Conservation (phyloP, 108 stramenopile genomes). For the Pseudonitzschia pungens region DNA sequence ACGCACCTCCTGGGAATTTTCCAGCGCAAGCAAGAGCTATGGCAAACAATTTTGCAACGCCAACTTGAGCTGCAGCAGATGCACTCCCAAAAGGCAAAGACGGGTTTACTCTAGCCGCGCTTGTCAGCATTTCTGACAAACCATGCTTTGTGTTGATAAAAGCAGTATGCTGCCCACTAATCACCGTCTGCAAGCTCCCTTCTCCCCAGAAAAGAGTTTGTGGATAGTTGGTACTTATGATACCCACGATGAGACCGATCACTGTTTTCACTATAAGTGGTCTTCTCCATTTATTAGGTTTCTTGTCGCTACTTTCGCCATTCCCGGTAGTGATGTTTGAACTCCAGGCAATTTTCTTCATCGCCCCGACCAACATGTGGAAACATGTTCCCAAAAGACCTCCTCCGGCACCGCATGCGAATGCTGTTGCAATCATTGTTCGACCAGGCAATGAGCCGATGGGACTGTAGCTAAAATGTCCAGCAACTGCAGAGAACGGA, state of each 20-base stretch:
- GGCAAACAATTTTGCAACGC: conserved; percentile 57
- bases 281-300: conserved; percentile 30
- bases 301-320: not conserved
- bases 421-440: conserved; percentile 32
- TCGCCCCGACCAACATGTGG: conserved; percentile 38
- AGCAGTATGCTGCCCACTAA: conserved; percentile 54
- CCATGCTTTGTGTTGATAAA: conserved; percentile 54
- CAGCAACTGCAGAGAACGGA: conserved; percentile 38
- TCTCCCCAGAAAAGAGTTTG: conserved; percentile 60
- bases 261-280: conserved; percentile 31
- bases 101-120: conserved; percentile 44
- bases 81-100: conserved; percentile 43
- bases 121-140: conserved; percentile 39
- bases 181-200: conserved; percentile 45
- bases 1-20: conserved; percentile 44
- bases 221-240: conserved; percentile 38
- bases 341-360: conserved; percentile 43
- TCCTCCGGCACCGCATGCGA: conserved; percentile 48
- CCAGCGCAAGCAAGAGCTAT: conserved; percentile 55
- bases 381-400: conserved; percentile 56
- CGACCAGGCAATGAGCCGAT: conserved; percentile 33
- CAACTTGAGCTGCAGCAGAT: conserved; percentile 47
- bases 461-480: conserved; percentile 55
- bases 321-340: not conserved
- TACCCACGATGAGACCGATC: conserved; percentile 44